phyloP scores from a whole-genome alignment of 257 asterid species.

The Rubia yunnanensis region DNA sequence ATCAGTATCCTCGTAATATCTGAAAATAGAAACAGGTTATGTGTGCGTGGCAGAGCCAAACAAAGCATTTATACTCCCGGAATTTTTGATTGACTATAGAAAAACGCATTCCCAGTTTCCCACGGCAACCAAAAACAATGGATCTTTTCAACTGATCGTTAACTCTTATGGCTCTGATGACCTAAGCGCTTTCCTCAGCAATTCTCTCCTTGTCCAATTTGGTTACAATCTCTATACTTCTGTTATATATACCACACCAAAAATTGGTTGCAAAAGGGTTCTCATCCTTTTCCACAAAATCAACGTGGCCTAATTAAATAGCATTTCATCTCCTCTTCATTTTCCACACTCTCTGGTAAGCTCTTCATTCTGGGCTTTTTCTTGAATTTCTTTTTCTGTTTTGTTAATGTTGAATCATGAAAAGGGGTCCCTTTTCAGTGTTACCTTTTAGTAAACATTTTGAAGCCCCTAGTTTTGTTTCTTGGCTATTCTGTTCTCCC shows the following conservation, averaged over 20 bases:
- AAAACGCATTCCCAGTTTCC: background rate
- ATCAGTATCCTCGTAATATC: no score
- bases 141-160: background rate
- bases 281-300: background rate
- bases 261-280: background rate
- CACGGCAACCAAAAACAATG: background rate
- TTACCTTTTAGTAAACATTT: background rate
- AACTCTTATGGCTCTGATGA: background rate
- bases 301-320: background rate
- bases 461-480: background rate
- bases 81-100: background rate
- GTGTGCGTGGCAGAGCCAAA: no score
- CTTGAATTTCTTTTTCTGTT: background rate
- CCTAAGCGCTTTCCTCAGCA: slow-evolving; percentile 13
- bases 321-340: no score
- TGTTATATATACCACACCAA: background rate
- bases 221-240: background rate
- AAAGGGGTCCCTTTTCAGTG: background rate
- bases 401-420: background rate
- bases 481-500: background rate
- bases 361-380: background rate
- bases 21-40: no score
- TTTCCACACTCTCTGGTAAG: slow-evolving; percentile 1
- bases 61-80: no score
- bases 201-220: background rate